Base-by-base conservation (phyloP, 2,329 filamentous ascomycete species). In the Phaeomoniella chlamydospora region DNA sequence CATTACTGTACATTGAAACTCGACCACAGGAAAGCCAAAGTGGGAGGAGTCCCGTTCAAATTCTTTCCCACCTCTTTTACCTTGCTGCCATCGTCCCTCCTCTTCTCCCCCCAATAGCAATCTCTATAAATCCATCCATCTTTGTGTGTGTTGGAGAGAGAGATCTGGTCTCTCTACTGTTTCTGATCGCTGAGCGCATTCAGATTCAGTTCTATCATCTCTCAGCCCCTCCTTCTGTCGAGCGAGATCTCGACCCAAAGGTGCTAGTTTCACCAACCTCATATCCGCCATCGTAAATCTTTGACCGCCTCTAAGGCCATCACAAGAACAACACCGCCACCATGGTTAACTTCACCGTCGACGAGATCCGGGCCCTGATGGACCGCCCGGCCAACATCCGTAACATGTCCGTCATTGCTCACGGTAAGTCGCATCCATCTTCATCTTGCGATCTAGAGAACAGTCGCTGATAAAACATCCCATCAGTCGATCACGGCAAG, bases 361-460 rank as follows among this genome's bases (percentile, higher is more conserved):
- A 96, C 64, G 87, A 63, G 60, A 64, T 64, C 55, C 58, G 59
- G 45, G 39, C 49, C 43, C 53, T 65, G 52, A 67, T 67, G 62
- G 60, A 66, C 56, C 56, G 58, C 45, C 59, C 56, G 55, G 64
- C 64, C 57, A 78, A 77, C 65, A 77, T 79, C 65, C 71, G 75
- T 59, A 96, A 96, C 79, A 96, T 94, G 88, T 94, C 86, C 72
- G 90, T 98, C 66, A 96, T 96, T 85, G 90, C 90, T 66, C 90
- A 98, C 74, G 87, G 72, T 75, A 66, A 59, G 69, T 57, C 13
- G 6, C 33, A 34, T n/a, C n/a, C n/a, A n/a, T 18, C 31, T 39
- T 5, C 39, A 38, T 15, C 29, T 29, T 29, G 15, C 13, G 5
- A n/a, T n/a, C n/a, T n/a, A n/a, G n/a, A n/a, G n/a, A 12, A 15